Evolutionary conservation across 225 moss, liverwort and hornwort species (phyloP).

Genomic region (Climacium dendroides): DNA sequence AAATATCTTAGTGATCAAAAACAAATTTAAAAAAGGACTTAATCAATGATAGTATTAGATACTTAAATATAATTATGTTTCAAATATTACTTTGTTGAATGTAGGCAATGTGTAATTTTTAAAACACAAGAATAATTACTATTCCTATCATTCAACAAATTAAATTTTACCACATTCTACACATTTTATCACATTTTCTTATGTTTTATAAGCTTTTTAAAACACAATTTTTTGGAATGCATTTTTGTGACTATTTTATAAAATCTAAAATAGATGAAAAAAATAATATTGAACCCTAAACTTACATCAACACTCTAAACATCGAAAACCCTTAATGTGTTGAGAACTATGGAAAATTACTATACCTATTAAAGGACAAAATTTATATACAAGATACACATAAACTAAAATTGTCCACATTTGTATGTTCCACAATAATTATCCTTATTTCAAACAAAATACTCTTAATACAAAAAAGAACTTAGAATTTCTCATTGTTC

Average conservation of each 20-base stretch:
- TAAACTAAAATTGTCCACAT: neutral
- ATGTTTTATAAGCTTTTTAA: neutral
- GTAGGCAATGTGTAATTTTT: neutral
- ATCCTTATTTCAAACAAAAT: neutral
- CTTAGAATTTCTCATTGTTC: fast-evolving
- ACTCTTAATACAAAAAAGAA: neutral
- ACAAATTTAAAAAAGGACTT: neutral
- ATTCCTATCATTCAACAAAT: neutral
- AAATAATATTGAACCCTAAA: neutral
- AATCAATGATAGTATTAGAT: neutral
- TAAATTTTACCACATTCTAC: neutral
- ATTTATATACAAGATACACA: neutral
- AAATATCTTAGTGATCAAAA: too few relatives aligned
- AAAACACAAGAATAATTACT: fast-evolving
- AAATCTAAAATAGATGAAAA: neutral
- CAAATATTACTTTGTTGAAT: neutral
- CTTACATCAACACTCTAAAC: neutral
- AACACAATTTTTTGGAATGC: neutral
- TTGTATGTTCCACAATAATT: neutral
- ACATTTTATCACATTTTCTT: neutral
- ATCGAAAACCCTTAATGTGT: neutral
- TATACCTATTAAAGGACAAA: neutral
- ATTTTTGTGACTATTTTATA: neutral
- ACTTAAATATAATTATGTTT: too few relatives aligned
- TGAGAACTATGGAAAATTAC: neutral